phyloP scores from a whole-genome alignment of 1,284 basidiomycete genomes.

The Microbotryum intermedium region DNA sequence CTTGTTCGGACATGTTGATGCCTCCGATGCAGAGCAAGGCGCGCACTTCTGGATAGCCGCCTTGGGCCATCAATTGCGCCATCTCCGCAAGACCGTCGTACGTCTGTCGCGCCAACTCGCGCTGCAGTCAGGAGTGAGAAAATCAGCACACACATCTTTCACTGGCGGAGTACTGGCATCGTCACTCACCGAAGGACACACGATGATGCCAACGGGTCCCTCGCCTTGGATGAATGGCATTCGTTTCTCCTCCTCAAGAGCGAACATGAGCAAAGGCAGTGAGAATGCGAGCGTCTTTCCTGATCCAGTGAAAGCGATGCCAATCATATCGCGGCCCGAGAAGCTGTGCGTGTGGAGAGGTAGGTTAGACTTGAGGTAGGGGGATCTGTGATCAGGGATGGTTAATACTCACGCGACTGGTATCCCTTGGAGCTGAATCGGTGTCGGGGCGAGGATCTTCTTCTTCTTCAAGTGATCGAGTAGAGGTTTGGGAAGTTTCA shows the following conservation, averaged over 20 bases:
- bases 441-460: constrained; percentile 78
- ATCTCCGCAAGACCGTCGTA: constrained; percentile 86
- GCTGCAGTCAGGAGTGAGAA: constrained; percentile 33
- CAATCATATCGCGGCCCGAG: constrained; percentile 44
- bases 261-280: constrained; percentile 58
- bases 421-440: constrained; percentile 94
- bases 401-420: constrained; percentile 67
- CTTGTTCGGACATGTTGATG: constrained; percentile 94
- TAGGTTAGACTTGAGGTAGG: neutral
- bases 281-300: constrained; percentile 45
- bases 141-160: constrained; percentile 2
- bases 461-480: constrained; percentile 73
- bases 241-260: constrained; percentile 83
- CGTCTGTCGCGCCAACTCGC: constrained; percentile 89
- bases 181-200: constrained; percentile 67
- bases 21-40: constrained; percentile 92
- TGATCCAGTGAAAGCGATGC: constrained; percentile 44
- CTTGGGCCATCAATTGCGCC: constrained; percentile 69
- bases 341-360: constrained; percentile 23
- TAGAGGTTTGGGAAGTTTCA: constrained; percentile 87
- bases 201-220: constrained; percentile 87
- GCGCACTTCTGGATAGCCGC: constrained; percentile 75
- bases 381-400: neutral
- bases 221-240: constrained; percentile 84
- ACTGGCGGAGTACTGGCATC: neutral